phyloP scores from a whole-genome alignment of 2,329 filamentous ascomycete genomes.

The Fusarium sp. region DNA sequence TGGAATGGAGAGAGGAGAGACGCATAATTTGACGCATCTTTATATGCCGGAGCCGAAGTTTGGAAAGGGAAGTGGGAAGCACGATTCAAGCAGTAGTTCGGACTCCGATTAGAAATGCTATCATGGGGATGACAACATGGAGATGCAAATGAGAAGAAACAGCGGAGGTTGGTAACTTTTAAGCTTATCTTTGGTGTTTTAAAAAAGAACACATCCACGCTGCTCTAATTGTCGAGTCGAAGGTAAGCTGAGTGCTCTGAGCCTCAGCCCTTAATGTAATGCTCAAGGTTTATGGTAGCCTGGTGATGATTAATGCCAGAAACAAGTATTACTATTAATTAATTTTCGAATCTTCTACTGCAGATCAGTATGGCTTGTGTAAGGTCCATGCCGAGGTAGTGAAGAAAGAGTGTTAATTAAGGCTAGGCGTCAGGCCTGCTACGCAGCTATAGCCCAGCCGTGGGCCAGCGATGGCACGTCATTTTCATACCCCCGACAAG shows the following conservation, averaged over 20 bases:
- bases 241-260: fast-evolving
- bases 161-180: fast-evolving
- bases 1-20: background rate
- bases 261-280: no score
- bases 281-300: fast-evolving
- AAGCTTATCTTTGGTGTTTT: fast-evolving
- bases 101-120: background rate
- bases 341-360: background rate
- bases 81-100: background rate
- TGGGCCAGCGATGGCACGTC: background rate
- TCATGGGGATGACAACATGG: fast-evolving
- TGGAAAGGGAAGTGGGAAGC: background rate
- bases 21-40: background rate
- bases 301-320: fast-evolving
- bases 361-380: fast-evolving
- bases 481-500: background rate
- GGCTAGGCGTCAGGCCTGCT: fast-evolving
- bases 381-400: no score
- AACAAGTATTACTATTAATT: no score
- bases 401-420: no score
- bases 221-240: fast-evolving
- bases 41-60: constrained; percentile 9
- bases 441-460: background rate
- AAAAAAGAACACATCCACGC: no score
- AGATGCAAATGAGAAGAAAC: fast-evolving